These are phyloP conservation scores for Rhizophlyctis rosea DNA, from an alignment of 192 early-diverging fungal species.

Conservation along the genomic window DNA sequence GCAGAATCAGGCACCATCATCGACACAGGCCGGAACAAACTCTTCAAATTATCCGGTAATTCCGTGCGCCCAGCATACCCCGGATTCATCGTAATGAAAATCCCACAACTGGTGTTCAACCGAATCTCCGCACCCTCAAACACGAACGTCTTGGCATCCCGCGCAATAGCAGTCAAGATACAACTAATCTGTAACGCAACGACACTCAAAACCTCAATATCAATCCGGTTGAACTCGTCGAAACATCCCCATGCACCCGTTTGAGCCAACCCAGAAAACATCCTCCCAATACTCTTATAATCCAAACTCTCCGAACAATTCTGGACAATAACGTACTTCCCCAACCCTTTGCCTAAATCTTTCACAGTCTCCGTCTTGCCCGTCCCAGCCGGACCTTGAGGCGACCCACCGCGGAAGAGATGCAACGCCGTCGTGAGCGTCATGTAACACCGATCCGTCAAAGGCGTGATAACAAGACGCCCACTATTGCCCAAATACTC, in stretches of 20 bases:
- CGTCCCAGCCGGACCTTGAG: conserved; percentile 60
- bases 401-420: conserved; percentile 51
- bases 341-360: conserved; percentile 57
- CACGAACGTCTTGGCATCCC: conserved; percentile 46
- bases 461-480: conserved; percentile 57
- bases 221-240: conserved; percentile 65
- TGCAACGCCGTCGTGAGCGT: conserved; percentile 57
- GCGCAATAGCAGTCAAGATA: conserved; percentile 50
- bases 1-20: conserved; percentile 65
- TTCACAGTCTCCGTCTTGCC: conserved; percentile 66
- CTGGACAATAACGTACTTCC: conserved; percentile 59
- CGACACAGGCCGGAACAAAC: conserved; percentile 55
- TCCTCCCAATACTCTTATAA: conserved; percentile 59
- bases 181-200: conserved; percentile 57
- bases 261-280: conserved; percentile 60
- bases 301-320: conserved; percentile 63
- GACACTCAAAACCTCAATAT: conserved; percentile 61
- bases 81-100: conserved; percentile 63
- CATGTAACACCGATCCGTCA: conserved; percentile 63
- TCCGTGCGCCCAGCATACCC: conserved; percentile 57
- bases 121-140: conserved; percentile 61
- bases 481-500: conserved; percentile 61
- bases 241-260: conserved; percentile 66
- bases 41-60: conserved; percentile 59
- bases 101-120: conserved; percentile 48